Conservation (phyloP, 371 early-diverging fungal genomes). For the Actinomortierella wolfii region DNA sequence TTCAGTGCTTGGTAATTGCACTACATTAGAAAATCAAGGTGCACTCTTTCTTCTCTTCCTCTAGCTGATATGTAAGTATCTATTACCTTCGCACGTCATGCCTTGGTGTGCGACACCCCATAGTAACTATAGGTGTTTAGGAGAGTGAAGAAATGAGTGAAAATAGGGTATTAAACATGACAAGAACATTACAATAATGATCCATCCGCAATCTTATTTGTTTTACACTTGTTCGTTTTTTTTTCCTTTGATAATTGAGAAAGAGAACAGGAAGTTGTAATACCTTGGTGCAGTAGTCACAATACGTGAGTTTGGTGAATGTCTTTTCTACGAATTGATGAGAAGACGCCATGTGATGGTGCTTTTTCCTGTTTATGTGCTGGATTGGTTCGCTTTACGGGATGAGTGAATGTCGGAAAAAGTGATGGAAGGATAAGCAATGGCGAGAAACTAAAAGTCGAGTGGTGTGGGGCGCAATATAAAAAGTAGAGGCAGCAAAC, state of each 20-base stretch:
- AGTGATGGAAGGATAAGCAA: neutral
- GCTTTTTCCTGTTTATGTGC: neutral
- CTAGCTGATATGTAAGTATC: neutral
- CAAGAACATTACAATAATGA: neutral
- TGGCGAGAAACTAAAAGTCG: neutral
- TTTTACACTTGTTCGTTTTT: too few species aligned
- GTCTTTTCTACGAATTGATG: slow-evolving; percentile 47
- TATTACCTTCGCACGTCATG: slow-evolving; percentile 42
- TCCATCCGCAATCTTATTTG: too few species aligned
- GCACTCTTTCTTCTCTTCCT: neutral
- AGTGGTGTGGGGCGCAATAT: too few species aligned
- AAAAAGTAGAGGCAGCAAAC: too few species aligned
- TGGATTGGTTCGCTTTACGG: neutral
- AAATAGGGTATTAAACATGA: neutral
- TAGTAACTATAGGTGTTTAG: slow-evolving; percentile 19
- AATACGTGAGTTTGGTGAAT: slow-evolving; percentile 45
- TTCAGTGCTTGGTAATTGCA: too few species aligned
- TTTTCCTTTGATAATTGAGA: neutral
- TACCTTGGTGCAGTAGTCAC: slow-evolving; percentile 48
- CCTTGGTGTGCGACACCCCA: slow-evolving; percentile 50
- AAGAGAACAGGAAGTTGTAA: neutral
- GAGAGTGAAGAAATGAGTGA: neutral
- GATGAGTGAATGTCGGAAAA: too few species aligned
- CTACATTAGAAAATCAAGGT: too few species aligned
- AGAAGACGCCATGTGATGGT: slow-evolving; percentile 13